A percentile compares a stretch with the other conserved stretches of the same genome.
Conservation (phyloP, 2,329 filamentous ascomycete genomes). For the Fusarium cicatricum region DNA sequence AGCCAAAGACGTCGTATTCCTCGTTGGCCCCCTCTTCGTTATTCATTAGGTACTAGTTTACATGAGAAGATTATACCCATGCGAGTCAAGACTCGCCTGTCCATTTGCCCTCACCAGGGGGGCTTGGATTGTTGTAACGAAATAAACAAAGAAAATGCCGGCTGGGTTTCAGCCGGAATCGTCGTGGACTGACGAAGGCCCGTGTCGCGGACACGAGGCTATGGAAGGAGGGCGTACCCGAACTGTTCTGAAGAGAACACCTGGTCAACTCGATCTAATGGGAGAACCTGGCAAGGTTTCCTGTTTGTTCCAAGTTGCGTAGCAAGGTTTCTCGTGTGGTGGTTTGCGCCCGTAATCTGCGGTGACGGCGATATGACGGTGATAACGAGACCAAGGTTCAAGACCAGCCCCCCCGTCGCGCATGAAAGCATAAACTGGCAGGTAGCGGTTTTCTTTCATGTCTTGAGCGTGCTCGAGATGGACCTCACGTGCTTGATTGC, state of each 20-base stretch:
- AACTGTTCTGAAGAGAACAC: too few species aligned
- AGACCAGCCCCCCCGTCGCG: conserved; percentile 2
- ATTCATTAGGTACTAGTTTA: conserved; percentile 33
- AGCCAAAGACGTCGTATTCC: conserved; percentile 2
- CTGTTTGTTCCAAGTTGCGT: conserved; percentile 11
- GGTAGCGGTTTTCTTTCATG: conserved; percentile 18
- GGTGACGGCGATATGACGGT: conserved; percentile 13
- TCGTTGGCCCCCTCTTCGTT: conserved; percentile 5
- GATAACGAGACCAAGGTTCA: conserved; percentile 25
- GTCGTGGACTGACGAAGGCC: conserved; percentile 31
- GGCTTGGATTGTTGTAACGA: background rate
- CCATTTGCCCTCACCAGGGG: conserved; percentile 22
- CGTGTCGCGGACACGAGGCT: conserved; percentile 29
- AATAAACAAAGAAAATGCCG: conserved; percentile 3
- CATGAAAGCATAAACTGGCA: background rate
- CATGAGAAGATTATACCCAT: conserved; percentile 29
- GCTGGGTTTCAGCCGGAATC: conserved; percentile 25
- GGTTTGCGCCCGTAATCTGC: conserved; percentile 4
- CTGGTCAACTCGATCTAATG: background rate
- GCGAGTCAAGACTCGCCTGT: conserved; percentile 10
- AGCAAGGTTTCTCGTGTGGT: background rate
- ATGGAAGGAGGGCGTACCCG: background rate
- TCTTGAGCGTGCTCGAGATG: conserved; percentile 43
- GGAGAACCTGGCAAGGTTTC: background rate
- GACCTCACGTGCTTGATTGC: conserved; percentile 45